Base-by-base conservation (phyloP, 352 stramenopile species). In the Globisporangium irregulare region DNA sequence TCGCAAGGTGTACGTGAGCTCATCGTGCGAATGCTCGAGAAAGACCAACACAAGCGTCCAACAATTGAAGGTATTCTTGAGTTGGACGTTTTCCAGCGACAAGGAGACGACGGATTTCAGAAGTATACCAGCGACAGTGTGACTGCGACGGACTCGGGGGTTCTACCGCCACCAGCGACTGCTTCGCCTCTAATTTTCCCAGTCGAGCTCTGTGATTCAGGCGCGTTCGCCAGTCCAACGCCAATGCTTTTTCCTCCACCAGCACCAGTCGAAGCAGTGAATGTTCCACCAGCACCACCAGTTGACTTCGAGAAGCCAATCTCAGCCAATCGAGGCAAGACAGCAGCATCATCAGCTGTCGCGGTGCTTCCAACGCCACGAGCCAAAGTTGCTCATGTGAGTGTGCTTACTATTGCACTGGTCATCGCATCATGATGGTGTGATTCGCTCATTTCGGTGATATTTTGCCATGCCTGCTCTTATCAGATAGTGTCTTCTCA, bases 381-480 rank as follows among this genome's bases (percentile, higher is more conserved):
- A 61, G 62, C 62, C 50, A 68, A 59, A 62, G 24, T 68, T 36
- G 62, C 62, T 6, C 51, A 62, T 22, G 62, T 66, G 36, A 22
- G 43, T 41, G 4, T 55, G n/a, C 48, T 22, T 55, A 32, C 27
- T 32, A 32, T 32, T 32, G 27, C 27, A 32, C 7, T 15, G 12
- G 38, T 4, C 38, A 46, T 15, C 12, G 12, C 38, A 7, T 46
- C 38, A 7, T 15, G 38, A 18, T 15, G 38, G 15, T 18, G 12
- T 12, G 12, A 46, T 46, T 46, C 12, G 12, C 24, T 56, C 34
- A 59, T 18, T 25, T 60, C 15, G 46, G 8, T 25, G 14, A 12
- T 32, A 38, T 46, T 14, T 14, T 22, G 24, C 48, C 60, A 5
- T 25, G 20, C 2, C 15, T 43, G 54, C 22, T n/a, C 54, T 46